Evolutionary conservation across 371 early-diverging fungal species (phyloP), one percentile per base, ranked within the genome.

Genomic region (Fennellomyces sp.): DNA sequence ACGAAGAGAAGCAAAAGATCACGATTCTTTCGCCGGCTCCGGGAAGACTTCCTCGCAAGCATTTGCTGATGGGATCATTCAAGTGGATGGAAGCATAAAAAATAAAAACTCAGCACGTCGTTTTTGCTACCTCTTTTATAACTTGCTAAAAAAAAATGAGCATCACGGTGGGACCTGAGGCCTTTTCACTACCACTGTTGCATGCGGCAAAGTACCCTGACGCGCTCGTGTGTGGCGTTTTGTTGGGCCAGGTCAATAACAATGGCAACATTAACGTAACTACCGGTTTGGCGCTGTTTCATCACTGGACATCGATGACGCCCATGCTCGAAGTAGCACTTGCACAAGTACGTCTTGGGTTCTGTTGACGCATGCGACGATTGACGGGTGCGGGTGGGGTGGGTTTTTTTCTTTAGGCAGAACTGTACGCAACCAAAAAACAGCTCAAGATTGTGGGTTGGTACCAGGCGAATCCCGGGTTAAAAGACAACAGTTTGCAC

Each of bases 1-100:
- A 95, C 67, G 92, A 88, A 48, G 79, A 70, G 2, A 91, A 90
- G 60, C 72, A 83, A 42, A 92, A 90, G 65, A 64, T 97, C 66
- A 94, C 91, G 0, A 76, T 97, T 21, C 60, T 96, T 25, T 84
- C 93, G 7, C 98, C 98, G 5, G 88, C 89, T 27, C 94, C 96
- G 2, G 95, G 95, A 2, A 80, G 90, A 52, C 75, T 98, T 63
- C 96, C 95, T 11, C 89, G 88, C 47, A 86, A 84, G 63, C 91
- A 91, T 67, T 70, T 96, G 58, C 58, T 95, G 39, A 82, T 94
- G 83, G 96, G 91, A 12, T 66, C 88, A 12, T 83, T 94, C 60
- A 93, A 94, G 70, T 98, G 98, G 98, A 71, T 82, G 73, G 82
- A 82, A 63, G 52, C 78, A 26, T 78, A 65, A 42, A 42, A 42